Evolutionary conservation across 257 asterid genomes (phyloP).

Genomic region (Solanum appendiculatum): DNA sequence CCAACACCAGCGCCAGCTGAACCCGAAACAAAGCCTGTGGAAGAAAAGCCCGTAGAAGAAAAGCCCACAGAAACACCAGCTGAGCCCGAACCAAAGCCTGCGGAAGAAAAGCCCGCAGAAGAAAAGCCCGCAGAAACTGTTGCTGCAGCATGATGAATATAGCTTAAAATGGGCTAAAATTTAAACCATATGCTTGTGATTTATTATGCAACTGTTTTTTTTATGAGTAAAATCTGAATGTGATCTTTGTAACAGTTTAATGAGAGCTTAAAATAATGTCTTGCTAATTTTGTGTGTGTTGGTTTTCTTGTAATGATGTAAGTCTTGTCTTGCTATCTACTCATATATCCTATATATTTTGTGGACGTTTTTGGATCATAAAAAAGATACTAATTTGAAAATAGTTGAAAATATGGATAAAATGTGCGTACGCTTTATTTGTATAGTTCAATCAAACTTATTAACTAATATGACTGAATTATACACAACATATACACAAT

Average conservation of each 20-base stretch:
- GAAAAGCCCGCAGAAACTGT: slow-evolving; percentile 16
- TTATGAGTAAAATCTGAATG: not conserved
- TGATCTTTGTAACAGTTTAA: not conserved
- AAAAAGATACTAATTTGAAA: too few species aligned
- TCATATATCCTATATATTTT: not conserved
- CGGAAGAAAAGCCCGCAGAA: slow-evolving; percentile 15
- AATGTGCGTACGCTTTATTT: too few species aligned
- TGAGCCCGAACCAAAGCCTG: slow-evolving; percentile 5
- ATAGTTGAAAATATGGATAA: too few species aligned
- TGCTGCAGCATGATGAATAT: slow-evolving; percentile 24
- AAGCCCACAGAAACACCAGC: not conserved
- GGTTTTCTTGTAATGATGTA: not conserved
- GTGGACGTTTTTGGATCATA: not conserved
- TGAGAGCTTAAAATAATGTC: not conserved
- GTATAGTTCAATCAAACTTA: too few species aligned
- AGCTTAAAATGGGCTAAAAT: not conserved
- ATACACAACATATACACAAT: too few species aligned
- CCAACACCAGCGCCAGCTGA: not conserved
- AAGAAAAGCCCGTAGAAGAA: slow-evolving; percentile 14
- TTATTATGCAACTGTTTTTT: not conserved
- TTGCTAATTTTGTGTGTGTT: not conserved
- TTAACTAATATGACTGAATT: too few species aligned
- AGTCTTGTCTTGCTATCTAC: not conserved
- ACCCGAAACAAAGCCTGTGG: not conserved
- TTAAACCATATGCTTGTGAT: not conserved